Conservation (phyloP, 2,329 filamentous ascomycete genomes). For the Keithomyces neogunnii region DNA sequence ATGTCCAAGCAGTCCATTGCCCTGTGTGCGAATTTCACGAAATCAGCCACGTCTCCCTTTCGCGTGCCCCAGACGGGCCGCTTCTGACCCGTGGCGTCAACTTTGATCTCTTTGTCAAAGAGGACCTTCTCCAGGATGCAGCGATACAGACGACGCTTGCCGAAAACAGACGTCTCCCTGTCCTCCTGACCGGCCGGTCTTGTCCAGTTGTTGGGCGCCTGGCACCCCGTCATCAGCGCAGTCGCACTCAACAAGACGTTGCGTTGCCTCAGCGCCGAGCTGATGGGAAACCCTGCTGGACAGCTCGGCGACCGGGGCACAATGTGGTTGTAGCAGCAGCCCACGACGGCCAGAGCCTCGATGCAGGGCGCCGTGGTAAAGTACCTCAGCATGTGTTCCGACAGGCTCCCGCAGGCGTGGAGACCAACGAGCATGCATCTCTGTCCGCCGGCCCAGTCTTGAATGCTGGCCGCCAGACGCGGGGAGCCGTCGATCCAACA, state of each 20-base stretch:
- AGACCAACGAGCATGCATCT: constrained; percentile 23
- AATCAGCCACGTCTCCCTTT: constrained; percentile 18
- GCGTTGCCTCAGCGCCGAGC: constrained; percentile 16
- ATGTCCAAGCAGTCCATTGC: constrained; percentile 17
- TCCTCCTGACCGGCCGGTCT: constrained; percentile 8
- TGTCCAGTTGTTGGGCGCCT: constrained; percentile 25
- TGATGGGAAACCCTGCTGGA: constrained; percentile 30
- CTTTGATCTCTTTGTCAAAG: constrained; percentile 15
- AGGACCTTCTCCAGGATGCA: constrained; percentile 19
- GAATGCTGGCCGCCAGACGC: constrained; percentile 13
- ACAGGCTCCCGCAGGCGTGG: constrained; percentile 23
- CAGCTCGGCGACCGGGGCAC: constrained; percentile 23
- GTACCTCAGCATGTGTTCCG: constrained; percentile 24
- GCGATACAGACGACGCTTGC: constrained; percentile 18
- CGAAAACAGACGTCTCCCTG: constrained; percentile 12
- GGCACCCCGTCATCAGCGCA: constrained; percentile 24
- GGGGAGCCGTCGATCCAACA: constrained; percentile 20
- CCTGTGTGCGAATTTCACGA: constrained; percentile 16
- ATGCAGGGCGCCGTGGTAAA: constrained; percentile 15
- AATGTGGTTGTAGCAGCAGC: constrained; percentile 27
- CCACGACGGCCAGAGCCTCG: constrained; percentile 16
- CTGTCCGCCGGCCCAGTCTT: constrained; percentile 17
- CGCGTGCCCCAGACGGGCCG: constrained; percentile 21
- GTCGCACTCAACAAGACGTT: constrained; percentile 19
- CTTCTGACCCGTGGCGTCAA: constrained; percentile 2